Percentiles rank a stretch among this genome's conserved stretches.
These are phyloP conservation scores for Verbascum thapsus DNA, from an alignment of 257 asterid species.

Conservation along the genomic window DNA sequence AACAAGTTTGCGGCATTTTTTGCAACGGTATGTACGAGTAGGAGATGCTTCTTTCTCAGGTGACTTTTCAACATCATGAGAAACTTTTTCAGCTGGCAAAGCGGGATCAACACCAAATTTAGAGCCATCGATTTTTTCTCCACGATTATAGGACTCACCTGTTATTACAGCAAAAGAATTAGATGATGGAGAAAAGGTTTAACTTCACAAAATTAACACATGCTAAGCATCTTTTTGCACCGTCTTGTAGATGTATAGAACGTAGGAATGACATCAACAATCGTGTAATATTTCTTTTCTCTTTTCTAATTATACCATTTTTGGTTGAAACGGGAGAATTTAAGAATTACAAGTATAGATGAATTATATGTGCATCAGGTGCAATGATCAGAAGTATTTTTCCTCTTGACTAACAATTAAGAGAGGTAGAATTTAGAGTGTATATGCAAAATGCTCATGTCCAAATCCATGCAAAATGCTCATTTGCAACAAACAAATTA, in stretches of 20 bases:
- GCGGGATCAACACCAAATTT: slow-evolving; percentile 89
- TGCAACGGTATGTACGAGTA: slow-evolving; percentile 77
- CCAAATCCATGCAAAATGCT: slow-evolving; percentile 9
- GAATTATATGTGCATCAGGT: background rate
- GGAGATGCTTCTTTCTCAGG: slow-evolving; percentile 37
- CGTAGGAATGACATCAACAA: slow-evolving; percentile 2
- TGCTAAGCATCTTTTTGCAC: too few species aligned
- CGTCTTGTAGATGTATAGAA: background rate
- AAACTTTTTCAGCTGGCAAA: slow-evolving; percentile 43
- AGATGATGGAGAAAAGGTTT: background rate
- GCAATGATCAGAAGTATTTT: slow-evolving; percentile 10
- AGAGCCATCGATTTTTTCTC: slow-evolving; percentile 75
- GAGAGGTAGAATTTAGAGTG: background rate
- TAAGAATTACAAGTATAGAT: background rate
- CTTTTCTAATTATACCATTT: background rate
- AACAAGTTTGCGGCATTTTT: slow-evolving; percentile 87
- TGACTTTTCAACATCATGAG: slow-evolving; percentile 48
- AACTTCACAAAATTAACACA: background rate
- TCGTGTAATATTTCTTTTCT: background rate
- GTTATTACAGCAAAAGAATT: slow-evolving; percentile 26
- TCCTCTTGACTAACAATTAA: background rate
- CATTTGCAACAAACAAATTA: background rate
- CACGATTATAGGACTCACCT: slow-evolving; percentile 95
- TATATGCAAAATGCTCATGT: background rate
- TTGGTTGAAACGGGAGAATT: background rate